Percentiles rank a stretch among this genome's conserved stretches.
Evolutionary conservation across 2,329 filamentous ascomycete species (phyloP).

Genomic region (Rutstroemia sp.): DNA sequence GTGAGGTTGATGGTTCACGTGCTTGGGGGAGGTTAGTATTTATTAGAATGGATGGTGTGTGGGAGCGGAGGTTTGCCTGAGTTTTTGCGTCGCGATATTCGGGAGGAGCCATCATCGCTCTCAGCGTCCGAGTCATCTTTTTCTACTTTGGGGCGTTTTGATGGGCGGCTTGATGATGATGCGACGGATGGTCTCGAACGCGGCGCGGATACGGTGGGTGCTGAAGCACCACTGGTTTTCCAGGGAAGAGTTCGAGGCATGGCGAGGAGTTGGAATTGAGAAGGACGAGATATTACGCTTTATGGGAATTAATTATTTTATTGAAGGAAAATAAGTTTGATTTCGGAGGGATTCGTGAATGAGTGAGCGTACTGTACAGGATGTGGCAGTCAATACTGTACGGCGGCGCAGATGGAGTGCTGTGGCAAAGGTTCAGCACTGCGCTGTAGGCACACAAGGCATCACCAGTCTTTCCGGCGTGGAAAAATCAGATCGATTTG

Average conservation of each 20-base stretch:
- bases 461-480: no score
- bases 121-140: background rate
- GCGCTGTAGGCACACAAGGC: no score
- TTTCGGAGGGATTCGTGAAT: background rate
- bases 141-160: constrained; percentile 14
- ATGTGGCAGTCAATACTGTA: no score
- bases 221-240: constrained; percentile 11
- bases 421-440: no score
- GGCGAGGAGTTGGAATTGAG: background rate
- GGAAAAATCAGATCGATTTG: no score
- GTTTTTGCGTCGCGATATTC: background rate
- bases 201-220: background rate
- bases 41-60: background rate
- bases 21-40: background rate
- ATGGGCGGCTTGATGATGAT: background rate
- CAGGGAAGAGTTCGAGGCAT: constrained; percentile 27
- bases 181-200: constrained; percentile 5
- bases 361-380: no score
- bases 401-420: no score
- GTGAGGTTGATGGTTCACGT: constrained; percentile 43
- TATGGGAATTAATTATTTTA: background rate
- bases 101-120: background rate
- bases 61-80: background rate
- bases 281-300: background rate
- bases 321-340: background rate